phyloP scores from a whole-genome alignment of 108 stramenopile species.

The Skeletonema costatum region DNA sequence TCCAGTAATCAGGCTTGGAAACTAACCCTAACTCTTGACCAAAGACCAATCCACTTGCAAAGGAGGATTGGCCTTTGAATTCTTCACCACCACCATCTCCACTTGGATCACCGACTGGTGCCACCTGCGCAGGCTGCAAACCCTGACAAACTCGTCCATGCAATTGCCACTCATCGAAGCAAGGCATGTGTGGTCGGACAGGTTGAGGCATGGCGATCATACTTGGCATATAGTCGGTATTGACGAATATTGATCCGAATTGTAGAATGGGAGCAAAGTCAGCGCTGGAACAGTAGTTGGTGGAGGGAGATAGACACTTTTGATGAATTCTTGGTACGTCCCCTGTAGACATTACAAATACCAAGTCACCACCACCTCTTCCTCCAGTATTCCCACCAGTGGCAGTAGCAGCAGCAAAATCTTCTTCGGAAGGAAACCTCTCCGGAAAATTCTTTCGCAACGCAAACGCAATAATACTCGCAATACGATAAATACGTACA shows the following conservation, averaged over 20 bases:
- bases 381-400: neutral
- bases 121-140: conserved; percentile 12
- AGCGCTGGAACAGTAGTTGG: conserved; percentile 7
- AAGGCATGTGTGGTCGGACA: conserved; percentile 29
- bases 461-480: conserved; percentile 27
- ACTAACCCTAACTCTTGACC: neutral
- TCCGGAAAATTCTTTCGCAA: conserved; percentile 40
- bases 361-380: conserved; percentile 16
- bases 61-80: neutral
- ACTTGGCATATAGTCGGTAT: conserved; percentile 16
- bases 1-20: conserved; percentile 10
- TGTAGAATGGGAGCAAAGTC: conserved; percentile 42
- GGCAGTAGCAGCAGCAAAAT: neutral
- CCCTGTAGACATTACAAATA: conserved; percentile 25
- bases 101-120: neutral
- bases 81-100: neutral
- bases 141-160: conserved; percentile 7
- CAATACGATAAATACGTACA: conserved; percentile 32
- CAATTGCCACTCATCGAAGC: conserved; percentile 35
- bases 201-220: conserved; percentile 49
- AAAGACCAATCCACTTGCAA: conserved; percentile 25
- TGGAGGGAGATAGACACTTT: neutral
- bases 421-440: conserved; percentile 14
- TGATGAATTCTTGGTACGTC: conserved; percentile 31
- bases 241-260: conserved; percentile 35